Evolutionary conservation across 2,329 filamentous ascomycete species (phyloP), one percentile per base, ranked within the genome.

Genomic region (Exserohilum turcica): DNA sequence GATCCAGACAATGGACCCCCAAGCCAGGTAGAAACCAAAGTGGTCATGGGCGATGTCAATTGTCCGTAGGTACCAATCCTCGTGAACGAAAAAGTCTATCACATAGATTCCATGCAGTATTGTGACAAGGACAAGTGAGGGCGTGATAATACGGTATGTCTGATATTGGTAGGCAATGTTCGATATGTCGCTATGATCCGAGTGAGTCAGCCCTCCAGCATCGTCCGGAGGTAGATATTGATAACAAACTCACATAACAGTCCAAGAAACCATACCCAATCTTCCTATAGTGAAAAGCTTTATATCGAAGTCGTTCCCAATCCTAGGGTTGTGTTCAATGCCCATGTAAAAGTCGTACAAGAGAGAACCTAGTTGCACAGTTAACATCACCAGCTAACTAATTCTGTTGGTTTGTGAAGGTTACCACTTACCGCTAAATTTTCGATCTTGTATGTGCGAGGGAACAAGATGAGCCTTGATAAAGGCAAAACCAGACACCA

Each of bases 51-150:
- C 35, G 35, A 37, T 37, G 35, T 37, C 35, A 37, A 37, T 37
- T 19, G 35, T 37, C 35, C 35, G 35, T 37, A 37, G 35, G 35
- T 37, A 37, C 35, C 35, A 37, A 19, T 16, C 6, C 35, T 37
- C 35, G 35, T 37, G 35, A 37, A 37, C 15, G 35, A 37, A 37
- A 37, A 37, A 37, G 35, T 37, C 35, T 37, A 37, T 15, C 18
- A 37, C 35, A 37, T 37, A 37, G 35, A 37, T 37, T 37, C 35
- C 35, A 37, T 37, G 35, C 35, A 37, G 35, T 37, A 37, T 37
- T 37, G 35, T 37, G 18, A 37, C 35, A 37, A 37, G 35, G 15
- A 37, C 35, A 37, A 37, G 35, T 9, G 35, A 37, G 35, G 35
- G 35, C 35, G 35, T 37, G 35, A 37, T 37, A 37, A 16, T 19